These are phyloP conservation scores for Crassisporium funariophilum DNA, from an alignment of 768 basidiomycete species.

Conservation along the genomic window DNA sequence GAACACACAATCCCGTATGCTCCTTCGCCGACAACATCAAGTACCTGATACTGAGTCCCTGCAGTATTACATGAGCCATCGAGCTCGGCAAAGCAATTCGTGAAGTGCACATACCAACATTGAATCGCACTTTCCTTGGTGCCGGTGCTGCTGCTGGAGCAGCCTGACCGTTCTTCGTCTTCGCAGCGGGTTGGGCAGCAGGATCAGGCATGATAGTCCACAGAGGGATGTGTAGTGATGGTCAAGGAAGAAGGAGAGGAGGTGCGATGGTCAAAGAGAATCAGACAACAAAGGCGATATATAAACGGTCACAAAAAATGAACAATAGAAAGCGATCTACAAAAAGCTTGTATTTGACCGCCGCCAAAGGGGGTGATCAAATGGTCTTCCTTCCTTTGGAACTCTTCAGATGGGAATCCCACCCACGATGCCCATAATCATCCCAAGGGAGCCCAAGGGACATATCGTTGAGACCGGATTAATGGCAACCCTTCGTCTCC, in stretches of 20 bases:
- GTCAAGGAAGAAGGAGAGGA: constrained; percentile 18
- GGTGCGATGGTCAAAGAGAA: constrained; percentile 15
- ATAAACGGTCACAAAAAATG: constrained; percentile 18
- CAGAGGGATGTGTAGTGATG: constrained; percentile 11
- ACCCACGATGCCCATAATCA: constrained; percentile 14
- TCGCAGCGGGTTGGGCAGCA: constrained; percentile 28
- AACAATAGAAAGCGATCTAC: constrained; percentile 26
- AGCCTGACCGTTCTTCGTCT: constrained; percentile 42
- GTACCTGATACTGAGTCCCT: constrained; percentile 82
- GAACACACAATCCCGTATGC: constrained; percentile 97
- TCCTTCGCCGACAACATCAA: constrained; percentile 87
- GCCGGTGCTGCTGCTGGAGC: constrained; percentile 49
- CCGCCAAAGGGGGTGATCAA: constrained; percentile 8
- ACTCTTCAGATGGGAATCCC: constrained; percentile 13
- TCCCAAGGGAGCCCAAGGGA: not conserved
- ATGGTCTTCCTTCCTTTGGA: constrained; percentile 17
- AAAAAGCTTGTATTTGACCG: constrained; percentile 11
- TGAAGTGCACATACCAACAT: constrained; percentile 59
- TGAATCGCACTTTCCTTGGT: constrained; percentile 86
- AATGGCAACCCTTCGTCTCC: constrained; percentile 15
- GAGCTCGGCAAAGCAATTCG: constrained; percentile 4
- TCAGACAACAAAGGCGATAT: constrained; percentile 24
- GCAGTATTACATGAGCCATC: constrained; percentile 10
- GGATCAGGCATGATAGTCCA: constrained; percentile 27
- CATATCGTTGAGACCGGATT: too few relatives aligned